Conservation (phyloP, 768 basidiomycete genomes). For the Trametes cinnabarina region DNA sequence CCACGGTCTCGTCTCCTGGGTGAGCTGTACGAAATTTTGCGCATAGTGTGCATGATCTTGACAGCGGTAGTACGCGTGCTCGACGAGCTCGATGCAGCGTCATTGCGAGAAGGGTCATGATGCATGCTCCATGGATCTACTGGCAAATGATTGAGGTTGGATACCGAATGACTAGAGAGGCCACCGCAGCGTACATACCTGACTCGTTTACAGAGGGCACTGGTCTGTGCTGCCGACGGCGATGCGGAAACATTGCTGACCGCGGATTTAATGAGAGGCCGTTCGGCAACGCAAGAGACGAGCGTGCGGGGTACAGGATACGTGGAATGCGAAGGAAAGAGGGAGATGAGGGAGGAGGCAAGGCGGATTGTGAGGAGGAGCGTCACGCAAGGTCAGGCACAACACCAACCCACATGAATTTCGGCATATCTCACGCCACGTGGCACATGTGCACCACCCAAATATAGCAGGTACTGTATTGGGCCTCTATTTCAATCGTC, state of each 20-base stretch:
- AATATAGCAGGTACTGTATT: background rate
- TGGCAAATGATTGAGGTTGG: background rate
- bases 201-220: slow-evolving; percentile 5
- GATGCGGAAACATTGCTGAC: slow-evolving; percentile 7
- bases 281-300: background rate
- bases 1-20: slow-evolving; percentile 19
- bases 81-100: slow-evolving; percentile 10
- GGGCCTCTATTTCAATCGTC: background rate
- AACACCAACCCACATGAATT: slow-evolving; percentile 3
- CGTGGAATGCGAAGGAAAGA: slow-evolving; percentile 5
- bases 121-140: slow-evolving; percentile 9
- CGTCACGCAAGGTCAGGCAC: slow-evolving; percentile 8
- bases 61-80: slow-evolving; percentile 13
- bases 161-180: background rate
- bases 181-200: background rate
- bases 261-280: background rate
- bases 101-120: background rate
- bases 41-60: slow-evolving; percentile 22
- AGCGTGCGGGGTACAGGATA: background rate
- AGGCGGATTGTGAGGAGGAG: background rate
- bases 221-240: slow-evolving; percentile 12
- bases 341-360: background rate
- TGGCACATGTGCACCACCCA: background rate
- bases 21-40: slow-evolving; percentile 19
- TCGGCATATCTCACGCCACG: slow-evolving; percentile 4